A percentile compares a stretch with the other conserved stretches of the same genome.
These are phyloP conservation scores for Acarospora socialis DNA, from an alignment of 2,329 filamentous ascomycete species.

Conservation along the genomic window DNA sequence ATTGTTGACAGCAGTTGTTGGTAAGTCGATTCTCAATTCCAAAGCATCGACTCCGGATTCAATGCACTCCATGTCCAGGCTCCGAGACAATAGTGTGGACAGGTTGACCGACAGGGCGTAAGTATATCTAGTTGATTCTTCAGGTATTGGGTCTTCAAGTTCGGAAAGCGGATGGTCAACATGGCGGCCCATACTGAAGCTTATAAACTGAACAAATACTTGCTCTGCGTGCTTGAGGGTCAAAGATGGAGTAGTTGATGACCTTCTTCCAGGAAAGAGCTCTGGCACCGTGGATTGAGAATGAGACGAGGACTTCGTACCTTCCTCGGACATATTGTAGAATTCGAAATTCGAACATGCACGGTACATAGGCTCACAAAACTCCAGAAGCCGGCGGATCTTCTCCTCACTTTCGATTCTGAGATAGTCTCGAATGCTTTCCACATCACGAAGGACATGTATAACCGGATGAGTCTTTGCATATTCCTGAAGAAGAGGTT, in stretches of 20 bases:
- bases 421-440: constrained; percentile 51
- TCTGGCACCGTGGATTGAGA: no score
- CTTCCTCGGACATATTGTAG: constrained; percentile 54
- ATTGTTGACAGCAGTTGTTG: constrained; percentile 18
- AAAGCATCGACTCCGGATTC: constrained; percentile 55
- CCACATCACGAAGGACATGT: constrained; percentile 51
- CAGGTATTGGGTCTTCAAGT: no score
- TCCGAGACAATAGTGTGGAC: constrained; percentile 38
- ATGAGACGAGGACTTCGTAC: no score
- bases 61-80: constrained; percentile 48
- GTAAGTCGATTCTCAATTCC: constrained; percentile 41
- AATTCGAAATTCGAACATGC: constrained; percentile 62
- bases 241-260: constrained; percentile 44
- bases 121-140: constrained; percentile 49
- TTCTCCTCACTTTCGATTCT: constrained; percentile 41
- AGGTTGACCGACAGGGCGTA: constrained; percentile 51
- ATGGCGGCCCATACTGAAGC: constrained; percentile 37
- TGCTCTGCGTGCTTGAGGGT: constrained; percentile 54
- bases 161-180: constrained; percentile 40
- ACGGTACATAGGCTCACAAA: constrained; percentile 39
- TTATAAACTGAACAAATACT: constrained; percentile 56
- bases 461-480: constrained; percentile 54
- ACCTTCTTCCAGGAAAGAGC: constrained; percentile 16
- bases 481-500: constrained; percentile 47
- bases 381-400: constrained; percentile 43